Evolutionary conservation across 352 stramenopile species (phyloP), one percentile per base, ranked within the genome.

Genomic region (Phytophthora megakarya): DNA sequence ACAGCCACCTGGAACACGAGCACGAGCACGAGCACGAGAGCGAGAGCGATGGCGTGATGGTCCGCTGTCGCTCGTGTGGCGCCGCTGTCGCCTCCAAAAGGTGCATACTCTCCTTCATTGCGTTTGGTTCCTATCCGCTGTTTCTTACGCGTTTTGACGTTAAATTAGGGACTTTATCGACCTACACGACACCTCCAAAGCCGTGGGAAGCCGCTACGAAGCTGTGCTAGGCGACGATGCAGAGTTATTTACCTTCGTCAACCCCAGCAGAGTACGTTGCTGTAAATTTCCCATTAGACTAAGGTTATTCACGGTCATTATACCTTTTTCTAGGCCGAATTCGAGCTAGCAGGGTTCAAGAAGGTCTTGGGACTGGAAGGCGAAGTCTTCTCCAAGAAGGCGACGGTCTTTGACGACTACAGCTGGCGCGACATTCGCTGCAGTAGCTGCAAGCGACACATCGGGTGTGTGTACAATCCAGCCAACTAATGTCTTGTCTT

Each of bases 401-500:
- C 85, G 46, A 89, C 84, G 52, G 80, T 94, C 51, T 95, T 95
- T 58, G 80, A 92, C 19, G 68, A 81, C 47, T 95, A 93, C 77
- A 93, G 83, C 61, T 95, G 78, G 80, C 80, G 80, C 13, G 83
- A 91, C 43, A 70, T 93, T 66, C 81, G 73, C 55, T 95, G 87
- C 57, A 66, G 58, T 55, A 75, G 76, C 49, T 95, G 87, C 73
- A 90, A 92, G 46, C 73, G 81, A 49, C 84, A 93, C 37, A 65
- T 95, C 26, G 84, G 86, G 83, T 95, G 47, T 3, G 63, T 62
- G 9, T 9, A 21, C 35, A n/a, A 49, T 48, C 9, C 15, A 4
- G 26, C 10, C 5, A 7, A 19, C 9, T 43, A 26, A 33, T 33
- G 8, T 21, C 32, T 10, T 21, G 3, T 28, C 18, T 18, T 59